These are phyloP conservation scores for Solanum aculeatissimum DNA, from an alignment of 305 asterid genomes.

Conservation along the genomic window DNA sequence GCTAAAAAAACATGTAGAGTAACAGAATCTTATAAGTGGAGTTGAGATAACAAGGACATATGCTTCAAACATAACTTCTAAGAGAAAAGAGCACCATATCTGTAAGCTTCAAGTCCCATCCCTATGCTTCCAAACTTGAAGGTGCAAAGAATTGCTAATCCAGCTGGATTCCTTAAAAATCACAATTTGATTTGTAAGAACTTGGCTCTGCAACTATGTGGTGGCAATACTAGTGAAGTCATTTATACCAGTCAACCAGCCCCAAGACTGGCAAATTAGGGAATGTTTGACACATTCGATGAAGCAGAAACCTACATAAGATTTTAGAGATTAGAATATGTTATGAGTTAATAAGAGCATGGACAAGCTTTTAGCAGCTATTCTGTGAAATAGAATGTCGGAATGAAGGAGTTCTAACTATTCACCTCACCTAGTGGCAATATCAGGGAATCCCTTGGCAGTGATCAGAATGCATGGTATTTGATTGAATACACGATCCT, in stretches of 20 bases:
- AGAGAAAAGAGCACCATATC: slow-evolving; percentile 49
- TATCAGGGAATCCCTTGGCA: slow-evolving; percentile 94
- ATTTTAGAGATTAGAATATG: neutral
- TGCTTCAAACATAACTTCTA: neutral
- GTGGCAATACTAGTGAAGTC: neutral
- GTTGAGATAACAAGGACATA: neutral
- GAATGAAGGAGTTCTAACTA: neutral
- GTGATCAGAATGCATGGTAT: slow-evolving; percentile 84
- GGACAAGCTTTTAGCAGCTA: neutral
- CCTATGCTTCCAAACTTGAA: slow-evolving; percentile 78
- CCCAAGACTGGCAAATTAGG: slow-evolving; percentile 66
- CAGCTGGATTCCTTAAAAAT: slow-evolving; percentile 81
- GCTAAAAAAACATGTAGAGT: slow-evolving; percentile 24
- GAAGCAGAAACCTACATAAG: slow-evolving; percentile 60
- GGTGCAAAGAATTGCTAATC: slow-evolving; percentile 88
- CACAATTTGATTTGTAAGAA: neutral
- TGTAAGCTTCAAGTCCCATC: slow-evolving; percentile 91
- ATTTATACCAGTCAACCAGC: slow-evolving; percentile 76
- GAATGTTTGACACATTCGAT: slow-evolving; percentile 59
- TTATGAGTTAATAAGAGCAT: neutral
- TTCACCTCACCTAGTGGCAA: slow-evolving; percentile 61
- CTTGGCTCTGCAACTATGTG: neutral
- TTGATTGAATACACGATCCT: slow-evolving; percentile 70
- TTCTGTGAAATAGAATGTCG: neutral
- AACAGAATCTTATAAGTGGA: neutral